These are phyloP conservation scores for Pyrenula massariospora DNA, from an alignment of 495 filamentous ascomycete species.

Conservation along the genomic window DNA sequence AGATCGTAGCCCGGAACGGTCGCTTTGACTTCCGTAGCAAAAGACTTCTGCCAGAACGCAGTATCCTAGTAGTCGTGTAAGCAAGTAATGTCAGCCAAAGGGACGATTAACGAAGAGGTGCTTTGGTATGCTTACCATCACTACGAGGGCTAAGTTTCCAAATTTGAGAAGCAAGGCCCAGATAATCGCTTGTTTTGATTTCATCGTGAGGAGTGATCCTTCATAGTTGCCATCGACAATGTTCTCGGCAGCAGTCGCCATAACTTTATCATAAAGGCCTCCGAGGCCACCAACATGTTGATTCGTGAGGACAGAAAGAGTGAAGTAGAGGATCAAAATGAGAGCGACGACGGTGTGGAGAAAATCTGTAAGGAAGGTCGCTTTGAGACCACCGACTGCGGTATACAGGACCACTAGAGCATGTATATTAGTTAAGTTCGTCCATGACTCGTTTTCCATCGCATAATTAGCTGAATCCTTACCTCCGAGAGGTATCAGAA, in stretches of 20 bases:
- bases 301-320: constrained; percentile 20
- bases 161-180: constrained; percentile 35
- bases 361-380: constrained; percentile 28
- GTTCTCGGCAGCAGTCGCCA: constrained; percentile 18
- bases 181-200: constrained; percentile 38
- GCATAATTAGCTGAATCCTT: constrained; percentile 8
- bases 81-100: not conserved
- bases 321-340: constrained; percentile 29
- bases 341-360: constrained; percentile 25
- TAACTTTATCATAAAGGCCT: constrained; percentile 26
- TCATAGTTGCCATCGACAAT: constrained; percentile 33
- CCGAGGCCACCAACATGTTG: constrained; percentile 17
- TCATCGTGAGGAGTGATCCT: constrained; percentile 36
- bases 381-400: constrained; percentile 27
- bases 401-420: constrained; percentile 22
- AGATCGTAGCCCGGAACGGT: constrained; percentile 33
- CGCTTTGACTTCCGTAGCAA: constrained; percentile 27
- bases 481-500: constrained; percentile 34
- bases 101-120: not conserved
- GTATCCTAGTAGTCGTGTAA: constrained; percentile 22
- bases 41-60: constrained; percentile 41
- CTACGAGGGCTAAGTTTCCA: constrained; percentile 36
- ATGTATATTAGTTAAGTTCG: not conserved
- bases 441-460: not conserved
- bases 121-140: constrained; percentile 24